Evolutionary conservation across 2,329 filamentous ascomycete species (phyloP), one percentile per base, ranked within the genome.

Genomic region (Penicillium janthinellum): DNA sequence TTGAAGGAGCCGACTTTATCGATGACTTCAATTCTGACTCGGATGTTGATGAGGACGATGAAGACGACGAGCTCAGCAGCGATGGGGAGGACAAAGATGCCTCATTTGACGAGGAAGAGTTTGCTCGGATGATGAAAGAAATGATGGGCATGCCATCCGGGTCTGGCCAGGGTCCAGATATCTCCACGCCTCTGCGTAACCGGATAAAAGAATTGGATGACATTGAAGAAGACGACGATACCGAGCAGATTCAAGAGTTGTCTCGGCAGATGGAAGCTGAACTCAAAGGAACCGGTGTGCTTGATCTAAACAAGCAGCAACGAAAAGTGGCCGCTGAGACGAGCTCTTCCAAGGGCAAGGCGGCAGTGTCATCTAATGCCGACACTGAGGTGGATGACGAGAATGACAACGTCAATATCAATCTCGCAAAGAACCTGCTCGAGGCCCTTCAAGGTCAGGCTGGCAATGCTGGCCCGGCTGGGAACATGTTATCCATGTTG

Each of bases 381-480:
- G 64, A 63, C 17, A 45, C 51, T 4, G 66, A 67, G 11, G 58
- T 64, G n/a, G 66, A 65, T 38, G 71, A 71, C 39, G 75, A 76
- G 28, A 87, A 89, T 55, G 84, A 95, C 4, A 83, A 92, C 63
- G 86, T 95, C 31, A 91, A 98, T 72, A 90, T 92, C 67, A 94
- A 95, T 62, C 81, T 99, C 25, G 92, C 91, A 17, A 92, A 90
- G 74, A 98, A 98, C 70, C 81, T 99, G 56, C 81, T 99, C 1
- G 92, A 97, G 74, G 94, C 91, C 68, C 93, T 99, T 77, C 96
- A 96, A 72, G 89, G 90, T 15, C 94, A 98, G 74, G 91, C 83
- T 17, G 95, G 95, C 12, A 86, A 90, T 81, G 83, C 91, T 35
- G 95, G 95, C 0, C 95, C 95, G 0, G 90, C 90, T 2, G 88